Conservation (phyloP, 306 rosid species). For the Phaseolus lunatus region DNA sequence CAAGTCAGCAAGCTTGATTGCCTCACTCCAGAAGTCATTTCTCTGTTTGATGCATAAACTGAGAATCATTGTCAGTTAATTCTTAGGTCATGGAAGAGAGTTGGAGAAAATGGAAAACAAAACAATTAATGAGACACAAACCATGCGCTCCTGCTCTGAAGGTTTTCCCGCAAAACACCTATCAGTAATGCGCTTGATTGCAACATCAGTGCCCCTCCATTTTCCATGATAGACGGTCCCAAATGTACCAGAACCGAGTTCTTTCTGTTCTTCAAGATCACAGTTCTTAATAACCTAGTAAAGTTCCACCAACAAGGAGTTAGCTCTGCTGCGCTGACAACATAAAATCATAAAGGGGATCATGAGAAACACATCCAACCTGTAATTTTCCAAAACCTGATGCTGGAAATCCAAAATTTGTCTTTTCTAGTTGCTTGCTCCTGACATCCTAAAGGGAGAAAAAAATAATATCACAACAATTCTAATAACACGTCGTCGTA, state of each 20-base stretch:
- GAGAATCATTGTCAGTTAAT: constrained; percentile 26
- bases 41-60: constrained; percentile 61
- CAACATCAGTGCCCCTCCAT: constrained; percentile 92
- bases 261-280: constrained; percentile 86
- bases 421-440: constrained; percentile 58
- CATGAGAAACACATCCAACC: constrained; percentile 54
- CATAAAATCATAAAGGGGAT: constrained; percentile 37
- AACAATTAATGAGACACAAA: constrained; percentile 44
- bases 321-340: constrained; percentile 30
- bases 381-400: constrained; percentile 78
- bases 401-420: constrained; percentile 68
- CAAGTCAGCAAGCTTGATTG: constrained; percentile 91
- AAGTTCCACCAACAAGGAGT: constrained; percentile 21
- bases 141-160: constrained; percentile 95
- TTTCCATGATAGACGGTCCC: constrained; percentile 92
- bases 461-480: neutral
- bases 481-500: constrained; percentile 6
- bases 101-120: constrained; percentile 23
- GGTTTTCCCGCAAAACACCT: constrained; percentile 87
- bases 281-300: constrained; percentile 77
- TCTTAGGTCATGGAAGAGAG: constrained; percentile 3
- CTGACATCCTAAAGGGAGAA: constrained; percentile 60
- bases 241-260: constrained; percentile 88
- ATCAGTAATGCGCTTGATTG: constrained; percentile 83
- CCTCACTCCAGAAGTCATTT: constrained; percentile 95